phyloP scores from a whole-genome alignment of 257 asterid genomes.

The Rehmannia glutinosa region DNA sequence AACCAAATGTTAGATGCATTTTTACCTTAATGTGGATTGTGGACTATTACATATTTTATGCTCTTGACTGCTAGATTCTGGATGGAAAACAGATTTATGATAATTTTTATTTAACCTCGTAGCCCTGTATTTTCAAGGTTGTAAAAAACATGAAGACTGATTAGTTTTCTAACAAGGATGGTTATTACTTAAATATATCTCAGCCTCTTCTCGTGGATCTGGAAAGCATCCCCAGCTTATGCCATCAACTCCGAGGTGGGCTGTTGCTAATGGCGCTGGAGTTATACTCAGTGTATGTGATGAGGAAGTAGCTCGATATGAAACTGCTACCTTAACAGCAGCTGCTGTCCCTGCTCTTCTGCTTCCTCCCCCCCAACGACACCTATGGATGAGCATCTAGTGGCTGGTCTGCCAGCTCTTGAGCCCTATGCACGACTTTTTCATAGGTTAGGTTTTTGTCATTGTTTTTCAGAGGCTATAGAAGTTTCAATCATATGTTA shows the following conservation, averaged over 20 bases:
- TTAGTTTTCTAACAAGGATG: conserved; percentile 5
- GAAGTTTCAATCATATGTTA: background rate
- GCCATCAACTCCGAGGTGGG: conserved; percentile 93
- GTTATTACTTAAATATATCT: conserved; percentile 1
- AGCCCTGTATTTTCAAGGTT: background rate
- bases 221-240: conserved; percentile 88
- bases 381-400: conserved; percentile 88
- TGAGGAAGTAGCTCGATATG: conserved; percentile 85
- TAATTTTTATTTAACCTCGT: background rate
- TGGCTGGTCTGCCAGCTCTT: conserved; percentile 86
- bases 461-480: background rate
- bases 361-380: conserved; percentile 91
- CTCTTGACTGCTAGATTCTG: background rate
- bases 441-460: conserved; percentile 47
- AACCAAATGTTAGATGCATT: background rate
- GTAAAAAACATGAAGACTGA: background rate
- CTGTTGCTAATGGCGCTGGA: conserved; percentile 93
- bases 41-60: too few relatives aligned
- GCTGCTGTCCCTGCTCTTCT: conserved; percentile 86
- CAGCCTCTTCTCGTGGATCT: conserved; percentile 80
- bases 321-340: conserved; percentile 80
- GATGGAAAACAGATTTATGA: background rate
- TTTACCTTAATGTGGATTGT: background rate
- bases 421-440: conserved; percentile 90
- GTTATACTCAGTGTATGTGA: conserved; percentile 90